These are phyloP conservation scores for Fonsecaea monophora DNA, from an alignment of 2,329 filamentous ascomycete species.

Conservation along the genomic window DNA sequence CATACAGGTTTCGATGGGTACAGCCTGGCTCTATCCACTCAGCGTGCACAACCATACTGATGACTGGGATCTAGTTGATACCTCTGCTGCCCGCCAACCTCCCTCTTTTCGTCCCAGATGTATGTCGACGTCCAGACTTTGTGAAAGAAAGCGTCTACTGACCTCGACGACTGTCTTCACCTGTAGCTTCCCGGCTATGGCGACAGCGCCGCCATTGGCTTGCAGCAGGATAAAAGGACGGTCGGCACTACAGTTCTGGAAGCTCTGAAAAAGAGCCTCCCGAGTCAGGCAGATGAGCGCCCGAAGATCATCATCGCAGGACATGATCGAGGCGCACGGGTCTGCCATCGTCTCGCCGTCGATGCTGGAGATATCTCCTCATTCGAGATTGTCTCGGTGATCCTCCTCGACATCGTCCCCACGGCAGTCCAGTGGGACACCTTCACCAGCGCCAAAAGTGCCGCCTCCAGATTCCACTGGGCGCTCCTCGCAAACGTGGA, in stretches of 20 bases:
- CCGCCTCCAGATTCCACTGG: slow-evolving; percentile 56
- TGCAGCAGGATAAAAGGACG: slow-evolving; percentile 47
- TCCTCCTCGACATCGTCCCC: slow-evolving; percentile 58
- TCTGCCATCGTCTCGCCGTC: slow-evolving; percentile 57
- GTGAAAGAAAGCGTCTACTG: background rate
- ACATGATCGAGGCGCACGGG: slow-evolving; percentile 58
- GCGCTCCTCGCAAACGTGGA: slow-evolving; percentile 56
- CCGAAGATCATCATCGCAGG: slow-evolving; percentile 54
- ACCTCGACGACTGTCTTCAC: background rate
- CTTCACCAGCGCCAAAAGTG: slow-evolving; percentile 47
- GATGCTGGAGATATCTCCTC: slow-evolving; percentile 40
- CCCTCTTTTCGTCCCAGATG: background rate
- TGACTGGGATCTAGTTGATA: background rate
- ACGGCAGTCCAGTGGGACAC: slow-evolving; percentile 54
- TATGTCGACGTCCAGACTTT: background rate
- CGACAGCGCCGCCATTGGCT: slow-evolving; percentile 4
- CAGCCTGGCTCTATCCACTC: background rate
- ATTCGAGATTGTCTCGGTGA: slow-evolving; percentile 48
- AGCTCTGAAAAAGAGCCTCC: slow-evolving; percentile 45
- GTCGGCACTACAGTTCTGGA: slow-evolving; percentile 51
- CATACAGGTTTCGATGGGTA: slow-evolving; percentile 4
- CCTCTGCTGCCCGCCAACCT: background rate
- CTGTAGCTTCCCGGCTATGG: background rate
- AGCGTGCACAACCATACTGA: background rate
- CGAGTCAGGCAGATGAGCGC: slow-evolving; percentile 32